Evolutionary conservation across 2,329 filamentous ascomycete genomes (phyloP).

Genomic region (Phialemonium atrogriseum): DNA sequence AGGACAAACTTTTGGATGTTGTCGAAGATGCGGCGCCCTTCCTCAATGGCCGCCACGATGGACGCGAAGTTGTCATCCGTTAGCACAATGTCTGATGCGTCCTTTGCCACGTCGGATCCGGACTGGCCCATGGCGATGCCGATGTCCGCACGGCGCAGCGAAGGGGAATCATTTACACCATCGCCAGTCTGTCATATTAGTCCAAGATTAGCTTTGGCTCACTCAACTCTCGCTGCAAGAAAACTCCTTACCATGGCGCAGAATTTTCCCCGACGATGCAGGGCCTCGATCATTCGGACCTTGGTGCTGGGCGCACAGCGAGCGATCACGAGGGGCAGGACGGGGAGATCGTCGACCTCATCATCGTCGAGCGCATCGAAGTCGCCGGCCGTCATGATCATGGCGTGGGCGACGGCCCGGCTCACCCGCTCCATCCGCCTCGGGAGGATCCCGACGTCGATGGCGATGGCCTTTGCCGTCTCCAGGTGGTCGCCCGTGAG

Average conservation of each 20-base stretch:
- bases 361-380: slow-evolving; percentile 50
- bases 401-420: slow-evolving; percentile 39
- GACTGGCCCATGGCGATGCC: slow-evolving; percentile 50
- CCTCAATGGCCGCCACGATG: slow-evolving; percentile 8
- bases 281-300: slow-evolving; percentile 47
- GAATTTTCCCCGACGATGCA: neutral
- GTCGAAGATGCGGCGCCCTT: slow-evolving; percentile 11
- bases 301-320: slow-evolving; percentile 55
- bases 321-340: slow-evolving; percentile 51
- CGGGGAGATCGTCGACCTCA: slow-evolving; percentile 48
- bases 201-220: too few species aligned
- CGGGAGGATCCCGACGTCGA: slow-evolving; percentile 42
- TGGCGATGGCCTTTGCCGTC: slow-evolving; percentile 50
- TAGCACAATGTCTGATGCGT: slow-evolving; percentile 7
- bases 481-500: slow-evolving; percentile 54
- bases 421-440: slow-evolving; percentile 32
- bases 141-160: slow-evolving; percentile 34
- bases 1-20: slow-evolving; percentile 41
- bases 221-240: neutral
- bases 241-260: slow-evolving; percentile 1
- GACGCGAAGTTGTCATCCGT: slow-evolving; percentile 13
- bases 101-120: slow-evolving; percentile 47
- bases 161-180: slow-evolving; percentile 3
- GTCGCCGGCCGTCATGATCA: slow-evolving; percentile 48
- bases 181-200: slow-evolving; percentile 2